Percentiles rank a stretch among this genome's conserved stretches.
phyloP scores from a whole-genome alignment of 2,329 filamentous ascomycete genomes.

The Monilinia vaccinii-corymbosi region DNA sequence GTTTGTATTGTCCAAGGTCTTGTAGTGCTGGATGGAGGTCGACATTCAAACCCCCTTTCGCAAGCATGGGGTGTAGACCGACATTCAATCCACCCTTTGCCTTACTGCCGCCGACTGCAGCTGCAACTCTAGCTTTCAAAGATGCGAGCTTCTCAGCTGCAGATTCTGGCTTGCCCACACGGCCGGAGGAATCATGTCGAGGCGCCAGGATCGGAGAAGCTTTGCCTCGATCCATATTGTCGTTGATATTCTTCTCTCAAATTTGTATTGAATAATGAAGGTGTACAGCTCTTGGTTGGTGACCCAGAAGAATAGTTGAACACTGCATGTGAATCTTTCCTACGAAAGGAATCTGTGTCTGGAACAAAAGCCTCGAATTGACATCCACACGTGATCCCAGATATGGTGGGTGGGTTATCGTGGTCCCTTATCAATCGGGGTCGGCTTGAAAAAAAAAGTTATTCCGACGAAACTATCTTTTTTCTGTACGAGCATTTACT shows the following conservation, averaged over 20 bases:
- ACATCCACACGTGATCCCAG: background rate
- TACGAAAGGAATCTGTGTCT: background rate
- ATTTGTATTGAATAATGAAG: background rate
- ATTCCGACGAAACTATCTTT: slow-evolving; percentile 6
- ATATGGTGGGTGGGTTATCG: background rate
- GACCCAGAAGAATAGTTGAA: background rate
- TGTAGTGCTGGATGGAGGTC: slow-evolving; percentile 57
- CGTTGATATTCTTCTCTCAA: background rate
- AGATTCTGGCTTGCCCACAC: slow-evolving; percentile 47
- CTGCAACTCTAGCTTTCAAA: slow-evolving; percentile 70
- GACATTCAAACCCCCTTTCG: slow-evolving; percentile 35
- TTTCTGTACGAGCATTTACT: slow-evolving; percentile 6
- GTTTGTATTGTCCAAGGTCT: slow-evolving; percentile 42
- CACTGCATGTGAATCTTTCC: background rate
- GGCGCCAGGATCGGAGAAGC: slow-evolving; percentile 45
- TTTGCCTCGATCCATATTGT: slow-evolving; percentile 41
- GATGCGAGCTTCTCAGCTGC: slow-evolving; percentile 62
- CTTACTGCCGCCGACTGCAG: slow-evolving; percentile 51
- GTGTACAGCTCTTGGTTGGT: background rate
- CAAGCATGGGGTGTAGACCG: slow-evolving; percentile 30
- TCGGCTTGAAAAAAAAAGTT: slow-evolving; percentile 7
- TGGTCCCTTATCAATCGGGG: slow-evolving; percentile 6
- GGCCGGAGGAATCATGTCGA: slow-evolving; percentile 44
- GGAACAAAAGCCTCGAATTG: background rate
- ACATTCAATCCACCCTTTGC: slow-evolving; percentile 36